Base-by-base conservation (phyloP, 2,329 filamentous ascomycete genomes). In the Pestalotiopsis sp. region DNA sequence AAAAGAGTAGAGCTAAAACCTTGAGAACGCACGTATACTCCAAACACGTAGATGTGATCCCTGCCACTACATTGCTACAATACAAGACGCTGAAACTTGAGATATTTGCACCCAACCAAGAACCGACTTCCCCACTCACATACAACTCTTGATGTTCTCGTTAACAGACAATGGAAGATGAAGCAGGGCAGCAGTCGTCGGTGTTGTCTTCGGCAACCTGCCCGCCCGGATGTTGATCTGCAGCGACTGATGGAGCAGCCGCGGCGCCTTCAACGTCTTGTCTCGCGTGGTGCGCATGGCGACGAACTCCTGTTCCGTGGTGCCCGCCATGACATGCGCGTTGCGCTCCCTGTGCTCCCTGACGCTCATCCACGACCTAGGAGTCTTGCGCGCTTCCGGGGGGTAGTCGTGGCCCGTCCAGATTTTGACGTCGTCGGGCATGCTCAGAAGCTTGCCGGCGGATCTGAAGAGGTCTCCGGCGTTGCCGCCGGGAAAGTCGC, bases 361-460 rank as follows among this genome's bases (percentile, higher is more conserved):
- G 0, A 88, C 85, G 0, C 78, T 87, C 70, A 83, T 77, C 38
- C 74, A 85, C 0, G 86, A 75, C 0, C 80, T 68, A 0, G 84
- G 81, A 0, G 70, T 75, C 0, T 68, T 68, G 3, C 83, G 78
- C 0, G 65, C 73, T 1, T 73, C 75, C 27, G 63, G 59, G 3
- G 86, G 85, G 68, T 88, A 89, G 71, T 89, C 87, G 68, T 89
- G 87, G 0, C 86, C 86, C 0, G 82, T 84, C 82, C 85, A 89
- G 59, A 89, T 80, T 63, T 82, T 84, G 58, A 82, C 79, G 36
- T 86, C 20, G 45, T 52, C 45, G 7, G 45, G 6, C 45, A 52
- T 52, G n/a, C 45, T 52, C 6, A 52, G n/a, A 0, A 89, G 76
- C 58, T 76, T 62, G 77, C 25, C 80, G 68, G 71, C 80, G 0